A percentile compares a stretch with the other conserved stretches of the same genome.
phyloP scores from a whole-genome alignment of 2,329 filamentous ascomycete genomes.

The Gaeumannomyces sp. region DNA sequence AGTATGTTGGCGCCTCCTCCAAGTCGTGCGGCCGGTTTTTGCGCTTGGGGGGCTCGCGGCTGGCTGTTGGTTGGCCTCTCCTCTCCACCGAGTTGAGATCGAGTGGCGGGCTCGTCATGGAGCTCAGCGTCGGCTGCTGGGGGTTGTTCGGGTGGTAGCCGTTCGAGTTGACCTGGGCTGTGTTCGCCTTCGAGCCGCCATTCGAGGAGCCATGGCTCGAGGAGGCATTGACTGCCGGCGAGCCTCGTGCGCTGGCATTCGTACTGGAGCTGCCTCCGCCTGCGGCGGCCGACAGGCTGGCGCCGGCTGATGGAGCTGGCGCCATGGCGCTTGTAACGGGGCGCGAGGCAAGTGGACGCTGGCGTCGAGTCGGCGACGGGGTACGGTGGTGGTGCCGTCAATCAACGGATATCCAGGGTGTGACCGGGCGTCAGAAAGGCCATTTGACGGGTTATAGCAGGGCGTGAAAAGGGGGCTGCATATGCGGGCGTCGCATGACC shows the following conservation, averaged over 20 bases:
- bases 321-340: slow-evolving; percentile 2
- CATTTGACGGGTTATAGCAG: background rate
- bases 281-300: slow-evolving; percentile 3
- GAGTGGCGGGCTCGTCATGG: slow-evolving; percentile 56
- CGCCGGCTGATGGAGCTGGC: slow-evolving; percentile 5
- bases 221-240: slow-evolving; percentile 37
- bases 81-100: slow-evolving; percentile 89
- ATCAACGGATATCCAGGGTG: background rate
- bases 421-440: background rate
- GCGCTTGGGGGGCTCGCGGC: slow-evolving; percentile 69
- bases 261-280: slow-evolving; percentile 21
- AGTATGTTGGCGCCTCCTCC: slow-evolving; percentile 83
- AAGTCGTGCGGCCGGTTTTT: slow-evolving; percentile 77
- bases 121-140: slow-evolving; percentile 48
- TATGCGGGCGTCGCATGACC: background rate
- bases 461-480: background rate
- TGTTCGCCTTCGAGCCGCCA: slow-evolving; percentile 38
- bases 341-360: background rate
- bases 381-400: background rate
- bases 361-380: background rate
- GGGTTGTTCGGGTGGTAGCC: slow-evolving; percentile 46
- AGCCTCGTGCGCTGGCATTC: slow-evolving; percentile 46
- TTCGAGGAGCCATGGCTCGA: slow-evolving; percentile 27
- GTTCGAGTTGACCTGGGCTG: slow-evolving; percentile 45
- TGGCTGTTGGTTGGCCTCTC: slow-evolving; percentile 72